These are phyloP conservation scores for Penicillium sp. DNA, from an alignment of 2,329 filamentous ascomycete genomes.

Conservation along the genomic window DNA sequence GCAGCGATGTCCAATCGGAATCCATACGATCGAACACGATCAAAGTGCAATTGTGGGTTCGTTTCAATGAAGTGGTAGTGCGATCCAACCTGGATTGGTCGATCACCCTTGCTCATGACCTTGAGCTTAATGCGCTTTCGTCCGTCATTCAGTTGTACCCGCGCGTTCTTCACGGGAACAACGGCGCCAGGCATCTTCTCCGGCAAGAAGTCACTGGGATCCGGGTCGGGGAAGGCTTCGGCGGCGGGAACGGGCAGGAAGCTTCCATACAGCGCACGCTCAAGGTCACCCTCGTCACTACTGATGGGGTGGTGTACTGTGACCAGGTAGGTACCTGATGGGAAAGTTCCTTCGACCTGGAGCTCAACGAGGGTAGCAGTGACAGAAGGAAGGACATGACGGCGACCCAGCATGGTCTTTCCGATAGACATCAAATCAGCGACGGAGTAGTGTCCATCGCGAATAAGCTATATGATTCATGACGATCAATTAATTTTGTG, in stretches of 20 bases:
- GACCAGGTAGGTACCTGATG: constrained; percentile 85
- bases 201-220: constrained; percentile 65
- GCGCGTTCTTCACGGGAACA: constrained; percentile 65
- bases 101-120: constrained; percentile 83
- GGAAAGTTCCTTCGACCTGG: constrained; percentile 93
- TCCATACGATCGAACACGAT: constrained; percentile 78
- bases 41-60: constrained; percentile 88
- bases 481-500: neutral
- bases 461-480: constrained; percentile 65
- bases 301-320: constrained; percentile 90
- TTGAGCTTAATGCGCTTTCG: constrained; percentile 70
- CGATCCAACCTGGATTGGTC: constrained; percentile 86
- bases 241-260: constrained; percentile 78
- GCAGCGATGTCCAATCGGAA: constrained; percentile 86
- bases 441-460: constrained; percentile 90
- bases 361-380: constrained; percentile 76
- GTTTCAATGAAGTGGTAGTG: constrained; percentile 96
- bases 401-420: constrained; percentile 86
- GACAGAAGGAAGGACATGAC: constrained; percentile 85
- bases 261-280: constrained; percentile 84
- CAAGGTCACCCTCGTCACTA: constrained; percentile 80
- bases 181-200: constrained; percentile 77
- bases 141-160: constrained; percentile 70
- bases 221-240: constrained; percentile 66
- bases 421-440: constrained; percentile 92